Evolutionary conservation across 768 basidiomycete species (phyloP), one percentile per base, ranked within the genome.

Genomic region (Baorangia bicolor): DNA sequence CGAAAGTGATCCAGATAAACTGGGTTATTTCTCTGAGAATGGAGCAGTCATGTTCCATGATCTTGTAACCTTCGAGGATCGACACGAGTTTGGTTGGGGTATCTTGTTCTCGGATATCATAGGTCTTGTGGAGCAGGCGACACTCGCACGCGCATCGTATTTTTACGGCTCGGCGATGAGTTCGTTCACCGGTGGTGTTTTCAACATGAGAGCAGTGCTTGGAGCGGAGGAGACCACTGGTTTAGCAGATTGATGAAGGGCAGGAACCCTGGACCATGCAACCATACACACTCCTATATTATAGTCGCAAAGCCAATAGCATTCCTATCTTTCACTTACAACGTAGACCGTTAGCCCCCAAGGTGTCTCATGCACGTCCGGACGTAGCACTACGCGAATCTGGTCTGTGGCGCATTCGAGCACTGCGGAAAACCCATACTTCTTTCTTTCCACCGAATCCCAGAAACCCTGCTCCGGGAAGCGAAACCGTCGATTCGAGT

Each of bases 401-500:
- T 20, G 66, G 43, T 49, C 69, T 62, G 50, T 71, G 59, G 51
- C 64, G 72, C 53, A 55, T 53, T 55, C 63, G 64, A 37, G 51
- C 61, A 47, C 84, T 76, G 60, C 79, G 80, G 75, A 90, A 88
- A 25, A 90, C 75, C 73, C 88, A 82, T 16, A 88, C 62, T 66
- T 90, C 88, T 62, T 77, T 81, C 54, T 78, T 76, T 16, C 69
- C 64, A 16, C 74, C 70, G 25, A 81, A 64, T 23, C 74, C 73
- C 45, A 78, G 61, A 28, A 76, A 58, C 5, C 74, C 73, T 12
- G 63, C 53, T 6, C 71, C 64, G 2, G 77, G 83, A 63, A 92
- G 77, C 0, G 84, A 81, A n/a, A 92, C 69, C 21, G 85, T 81
- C 2, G 87, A 85, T 59, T 86, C 82, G 14, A 92, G 78, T 45